A percentile compares a stretch with the other conserved stretches of the same genome.
Evolutionary conservation across 192 early-diverging fungal genomes (phyloP).

Genomic region (Rhizophagus sp.): DNA sequence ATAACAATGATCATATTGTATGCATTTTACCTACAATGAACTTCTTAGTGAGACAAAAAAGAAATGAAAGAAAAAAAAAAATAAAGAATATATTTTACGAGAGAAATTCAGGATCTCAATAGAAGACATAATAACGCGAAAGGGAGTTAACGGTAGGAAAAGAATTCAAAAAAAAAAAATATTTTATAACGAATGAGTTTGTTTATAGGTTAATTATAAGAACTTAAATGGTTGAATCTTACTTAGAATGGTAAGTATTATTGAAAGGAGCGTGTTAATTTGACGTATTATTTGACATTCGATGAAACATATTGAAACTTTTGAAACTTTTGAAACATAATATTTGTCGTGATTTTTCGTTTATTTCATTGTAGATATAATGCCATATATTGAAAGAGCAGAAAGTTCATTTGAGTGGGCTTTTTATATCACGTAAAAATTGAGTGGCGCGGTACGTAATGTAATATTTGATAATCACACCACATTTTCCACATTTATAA

Average conservation of each 20-base stretch:
- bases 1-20: neutral
- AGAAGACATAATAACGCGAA: neutral
- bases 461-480: neutral
- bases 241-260: neutral
- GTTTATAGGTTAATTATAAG: too few relatives aligned
- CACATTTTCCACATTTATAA: conserved; percentile 19
- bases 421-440: conserved; percentile 2
- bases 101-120: neutral
- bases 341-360: neutral
- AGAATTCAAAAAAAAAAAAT: neutral
- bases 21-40: neutral
- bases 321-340: neutral
- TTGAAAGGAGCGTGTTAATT: conserved; percentile 7
- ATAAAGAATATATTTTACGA: neutral
- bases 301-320: neutral
- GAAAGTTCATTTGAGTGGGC: neutral
- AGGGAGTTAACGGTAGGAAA: neutral
- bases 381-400: neutral
- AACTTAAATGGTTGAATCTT: neutral
- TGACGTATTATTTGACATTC: neutral
- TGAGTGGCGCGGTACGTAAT: neutral
- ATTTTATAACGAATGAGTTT: too few relatives aligned
- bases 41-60: neutral
- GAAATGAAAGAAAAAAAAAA: neutral
- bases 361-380: neutral